A percentile compares a stretch with the other conserved stretches of the same genome.
Evolutionary conservation across 768 basidiomycete species (phyloP).

Genomic region (Chiua virens): DNA sequence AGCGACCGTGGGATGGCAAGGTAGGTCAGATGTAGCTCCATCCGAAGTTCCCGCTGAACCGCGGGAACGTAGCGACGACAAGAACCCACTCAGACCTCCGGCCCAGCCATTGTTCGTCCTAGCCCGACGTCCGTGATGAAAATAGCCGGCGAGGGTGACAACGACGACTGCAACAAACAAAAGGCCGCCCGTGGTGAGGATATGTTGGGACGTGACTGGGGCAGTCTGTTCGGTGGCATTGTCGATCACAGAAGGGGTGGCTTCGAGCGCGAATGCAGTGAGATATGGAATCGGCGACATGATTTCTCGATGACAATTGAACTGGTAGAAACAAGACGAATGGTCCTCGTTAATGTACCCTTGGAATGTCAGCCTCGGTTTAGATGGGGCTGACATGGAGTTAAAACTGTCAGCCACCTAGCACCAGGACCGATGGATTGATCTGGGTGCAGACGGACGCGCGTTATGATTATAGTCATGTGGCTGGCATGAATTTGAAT

Average conservation of each 20-base stretch:
- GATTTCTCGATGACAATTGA: neutral
- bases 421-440: neutral
- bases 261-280: conserved; percentile 1
- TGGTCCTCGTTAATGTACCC: conserved; percentile 3
- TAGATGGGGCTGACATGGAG: conserved; percentile 2
- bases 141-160: conserved; percentile 6
- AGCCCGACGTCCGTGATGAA: conserved; percentile 9
- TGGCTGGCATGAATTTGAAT: no score
- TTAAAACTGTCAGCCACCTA: conserved; percentile 10
- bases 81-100: neutral
- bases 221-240: neutral
- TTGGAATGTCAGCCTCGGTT: conserved; percentile 4
- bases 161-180: conserved; percentile 14
- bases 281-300: conserved; percentile 21
- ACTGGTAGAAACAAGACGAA: neutral
- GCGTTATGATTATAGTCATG: neutral
- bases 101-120: conserved; percentile 7
- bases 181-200: conserved; percentile 14
- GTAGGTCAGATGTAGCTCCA: neutral
- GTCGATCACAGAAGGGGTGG: conserved; percentile 3
- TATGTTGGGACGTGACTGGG: neutral
- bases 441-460: neutral
- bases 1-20: conserved; percentile 10
- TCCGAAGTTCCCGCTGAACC: neutral
- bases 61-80: conserved; percentile 9